Base-by-base conservation (phyloP, 2,329 filamentous ascomycete species). In the Tolypocladium tropicale region DNA sequence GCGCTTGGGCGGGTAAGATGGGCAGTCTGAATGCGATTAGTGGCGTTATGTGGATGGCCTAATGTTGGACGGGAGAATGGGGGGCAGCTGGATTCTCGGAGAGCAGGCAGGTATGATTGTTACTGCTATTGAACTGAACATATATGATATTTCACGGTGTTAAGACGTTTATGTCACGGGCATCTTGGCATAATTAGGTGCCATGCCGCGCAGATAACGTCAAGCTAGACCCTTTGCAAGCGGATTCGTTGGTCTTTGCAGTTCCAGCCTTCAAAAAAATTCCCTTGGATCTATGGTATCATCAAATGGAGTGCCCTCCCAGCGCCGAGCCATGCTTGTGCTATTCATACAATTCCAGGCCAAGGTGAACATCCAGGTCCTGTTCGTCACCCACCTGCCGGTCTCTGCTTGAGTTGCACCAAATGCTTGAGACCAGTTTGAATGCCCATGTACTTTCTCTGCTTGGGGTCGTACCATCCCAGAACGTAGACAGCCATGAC, bases 401-500 rank as follows among this genome's bases (percentile, higher is more conserved):
- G 70, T 18, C 62, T 62, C 54, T 72, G 71, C 61, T 74, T 75
- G n/a, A 69, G 60, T 56, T 73, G 74, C 56, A 78, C 62, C 58
- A 73, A 37, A 41, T 77, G 72, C 61, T 75, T 74, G 21, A 80
- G 61, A n/a, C 67, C 64, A 50, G 78, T 70, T 48, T 79, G 63
- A 16, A 72, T 66, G 33, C 63, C 64, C 58, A 70, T 72, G 53
- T 74, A 81, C 50, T 68, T 71, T 58, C 74, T 73, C 43, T 74
- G 76, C 64, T 81, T 78, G 1, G 82, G 81, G 63, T 85, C 75
- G 67, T 80, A 85, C 67, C 76, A 81, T 2, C 74, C 78, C 12
- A 68, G 57, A 2, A 81, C 79, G 57, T 82, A 78, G 14, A 84
- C 69, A 2, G 76, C 73, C 55, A 84, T 64, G 53, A 71, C 71